A percentile compares a stretch with the other conserved stretches of the same genome.
phyloP scores from a whole-genome alignment of 1,284 basidiomycete species.

The Cryptococcus sp. region DNA sequence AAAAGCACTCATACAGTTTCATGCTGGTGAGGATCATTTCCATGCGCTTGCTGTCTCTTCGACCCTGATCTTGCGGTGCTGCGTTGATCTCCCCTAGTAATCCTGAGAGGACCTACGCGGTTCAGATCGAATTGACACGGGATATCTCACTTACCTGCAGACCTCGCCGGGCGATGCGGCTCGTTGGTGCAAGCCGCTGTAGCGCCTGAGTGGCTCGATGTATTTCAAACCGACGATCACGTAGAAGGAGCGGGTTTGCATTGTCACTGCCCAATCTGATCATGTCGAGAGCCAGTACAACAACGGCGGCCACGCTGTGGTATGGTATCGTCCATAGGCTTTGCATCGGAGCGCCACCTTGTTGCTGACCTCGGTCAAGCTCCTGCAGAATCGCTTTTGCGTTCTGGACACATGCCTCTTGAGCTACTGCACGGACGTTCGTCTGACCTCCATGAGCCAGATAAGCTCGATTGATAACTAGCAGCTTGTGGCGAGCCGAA shows the following conservation, averaged over 20 bases:
- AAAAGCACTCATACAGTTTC: too few relatives aligned
- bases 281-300: slow-evolving; percentile 19
- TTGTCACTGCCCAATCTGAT: slow-evolving; percentile 3
- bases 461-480: slow-evolving; percentile 17
- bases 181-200: slow-evolving; percentile 15
- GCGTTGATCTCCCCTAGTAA: slow-evolving; percentile 1
- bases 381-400: slow-evolving; percentile 14
- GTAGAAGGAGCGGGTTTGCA: not conserved
- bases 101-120: slow-evolving; percentile 8
- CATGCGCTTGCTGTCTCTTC: slow-evolving; percentile 5
- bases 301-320: slow-evolving; percentile 16
- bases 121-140: too few relatives aligned
- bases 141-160: slow-evolving; percentile 6
- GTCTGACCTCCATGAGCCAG: slow-evolving; percentile 6
- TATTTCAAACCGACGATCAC: slow-evolving; percentile 5
- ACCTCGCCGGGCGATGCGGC: slow-evolving; percentile 16
- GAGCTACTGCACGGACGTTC: slow-evolving; percentile 6
- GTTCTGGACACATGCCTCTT: slow-evolving; percentile 7
- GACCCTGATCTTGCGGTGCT: not conserved
- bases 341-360: slow-evolving; percentile 1
- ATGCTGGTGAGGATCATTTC: not conserved
- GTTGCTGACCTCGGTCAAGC: slow-evolving; percentile 6
- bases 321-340: slow-evolving; percentile 24
- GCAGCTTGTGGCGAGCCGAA: slow-evolving; percentile 16
- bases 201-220: slow-evolving; percentile 7